Conservation (phyloP, 306 rosid species). For the Malus sylvestris region DNA sequence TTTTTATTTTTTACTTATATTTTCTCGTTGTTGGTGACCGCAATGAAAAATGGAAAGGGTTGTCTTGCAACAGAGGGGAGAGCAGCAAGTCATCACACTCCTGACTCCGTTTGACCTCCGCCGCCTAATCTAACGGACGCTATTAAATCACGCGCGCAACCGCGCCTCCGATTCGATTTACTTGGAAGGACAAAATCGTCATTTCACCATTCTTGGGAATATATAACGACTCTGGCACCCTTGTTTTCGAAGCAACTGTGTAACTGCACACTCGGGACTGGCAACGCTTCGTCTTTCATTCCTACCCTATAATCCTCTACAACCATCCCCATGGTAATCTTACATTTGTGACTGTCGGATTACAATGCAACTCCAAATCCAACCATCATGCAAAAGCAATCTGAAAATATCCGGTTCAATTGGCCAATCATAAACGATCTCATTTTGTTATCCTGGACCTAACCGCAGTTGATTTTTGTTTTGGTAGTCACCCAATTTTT, state of each 20-base stretch:
- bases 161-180: constrained; percentile 5
- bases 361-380: background rate
- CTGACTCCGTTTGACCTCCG: background rate
- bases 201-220: constrained; percentile 39
- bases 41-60: background rate
- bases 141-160: background rate
- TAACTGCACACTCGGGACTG: constrained; percentile 42
- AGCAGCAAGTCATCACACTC: background rate
- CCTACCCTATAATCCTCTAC: background rate
- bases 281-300: constrained; percentile 28
- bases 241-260: constrained; percentile 45
- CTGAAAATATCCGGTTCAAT: no score
- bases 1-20: background rate
- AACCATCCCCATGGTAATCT: background rate
- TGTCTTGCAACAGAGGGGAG: background rate
- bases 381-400: background rate
- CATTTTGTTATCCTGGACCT: background rate
- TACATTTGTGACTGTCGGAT: background rate
- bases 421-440: rapidly evolving
- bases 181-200: background rate
- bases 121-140: background rate
- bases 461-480: background rate
- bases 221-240: constrained; percentile 52
- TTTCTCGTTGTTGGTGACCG: background rate
- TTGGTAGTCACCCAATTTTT: background rate